These are phyloP conservation scores for Verticillium zaregamsianum DNA, from an alignment of 2,329 filamentous ascomycete species.

Conservation along the genomic window DNA sequence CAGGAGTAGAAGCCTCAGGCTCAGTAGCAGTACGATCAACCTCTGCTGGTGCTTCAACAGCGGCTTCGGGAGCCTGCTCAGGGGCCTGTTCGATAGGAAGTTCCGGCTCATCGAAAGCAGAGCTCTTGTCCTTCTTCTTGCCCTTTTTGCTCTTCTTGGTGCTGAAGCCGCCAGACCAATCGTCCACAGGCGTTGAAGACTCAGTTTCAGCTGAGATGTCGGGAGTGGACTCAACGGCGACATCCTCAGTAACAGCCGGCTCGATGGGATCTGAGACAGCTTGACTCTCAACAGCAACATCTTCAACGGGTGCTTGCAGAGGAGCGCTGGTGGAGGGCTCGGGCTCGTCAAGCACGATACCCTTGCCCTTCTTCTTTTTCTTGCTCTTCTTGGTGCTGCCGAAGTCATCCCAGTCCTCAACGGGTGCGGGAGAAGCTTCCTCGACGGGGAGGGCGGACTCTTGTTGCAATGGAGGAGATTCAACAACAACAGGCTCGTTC, in stretches of 20 bases:
- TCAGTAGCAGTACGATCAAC: neutral
- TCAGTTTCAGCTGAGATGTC: neutral
- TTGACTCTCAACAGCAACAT: neutral
- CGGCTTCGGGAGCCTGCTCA: neutral
- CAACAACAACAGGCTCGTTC: neutral
- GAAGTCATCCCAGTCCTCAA: neutral
- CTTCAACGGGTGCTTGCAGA: neutral
- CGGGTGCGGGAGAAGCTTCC: neutral
- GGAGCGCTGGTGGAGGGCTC: neutral
- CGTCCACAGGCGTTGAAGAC: neutral
- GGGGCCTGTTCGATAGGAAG: neutral
- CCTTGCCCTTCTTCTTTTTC: conserved; percentile 21
- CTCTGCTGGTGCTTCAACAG: neutral
- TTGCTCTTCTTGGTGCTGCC: conserved; percentile 19
- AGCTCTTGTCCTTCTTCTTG: conserved; percentile 22
- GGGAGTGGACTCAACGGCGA: neutral
- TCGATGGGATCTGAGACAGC: neutral
- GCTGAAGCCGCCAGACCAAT: conserved; percentile 10
- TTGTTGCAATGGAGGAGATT: neutral
- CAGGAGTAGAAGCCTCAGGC: neutral
- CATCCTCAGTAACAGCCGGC: neutral
- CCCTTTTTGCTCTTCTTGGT: conserved; percentile 26
- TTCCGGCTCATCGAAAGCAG: neutral
- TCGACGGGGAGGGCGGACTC: neutral
- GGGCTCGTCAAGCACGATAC: neutral